A percentile compares a stretch with the other conserved stretches of the same genome.
These are phyloP conservation scores for Ceratocystis harringtonii DNA, from an alignment of 2,329 filamentous ascomycete genomes.

Conservation along the genomic window DNA sequence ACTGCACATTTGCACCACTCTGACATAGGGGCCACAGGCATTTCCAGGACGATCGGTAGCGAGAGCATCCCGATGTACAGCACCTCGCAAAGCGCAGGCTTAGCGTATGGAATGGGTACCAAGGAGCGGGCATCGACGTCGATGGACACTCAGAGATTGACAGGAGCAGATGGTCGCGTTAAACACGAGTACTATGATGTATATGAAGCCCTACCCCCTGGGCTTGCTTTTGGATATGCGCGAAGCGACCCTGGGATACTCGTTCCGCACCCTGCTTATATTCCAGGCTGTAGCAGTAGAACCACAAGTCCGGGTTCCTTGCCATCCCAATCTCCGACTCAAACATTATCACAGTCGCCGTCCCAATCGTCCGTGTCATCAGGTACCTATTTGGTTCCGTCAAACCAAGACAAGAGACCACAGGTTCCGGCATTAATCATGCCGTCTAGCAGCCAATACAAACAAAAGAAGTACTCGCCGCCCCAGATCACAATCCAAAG, in stretches of 20 bases:
- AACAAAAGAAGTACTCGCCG: slow-evolving; percentile 29
- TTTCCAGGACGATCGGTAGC: neutral
- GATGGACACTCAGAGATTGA: neutral
- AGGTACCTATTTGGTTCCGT: slow-evolving; percentile 12
- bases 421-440: slow-evolving; percentile 25
- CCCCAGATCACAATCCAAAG: slow-evolving; percentile 23
- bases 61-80: slow-evolving; percentile 3
- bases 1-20: neutral
- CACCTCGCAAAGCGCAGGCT: neutral
- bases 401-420: slow-evolving; percentile 12
- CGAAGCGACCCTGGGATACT: neutral
- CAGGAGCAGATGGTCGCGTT: neutral
- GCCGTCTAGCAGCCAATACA: slow-evolving; percentile 27
- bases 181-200: neutral
- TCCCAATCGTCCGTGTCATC: neutral
- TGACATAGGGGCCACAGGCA: neutral
- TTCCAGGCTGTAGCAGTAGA: slow-evolving; percentile 26
- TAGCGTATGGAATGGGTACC: neutral
- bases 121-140: slow-evolving; percentile 10
- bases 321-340: slow-evolving; percentile 17
- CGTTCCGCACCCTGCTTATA: slow-evolving; percentile 36
- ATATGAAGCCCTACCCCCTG: neutral
- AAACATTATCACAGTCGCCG: neutral
- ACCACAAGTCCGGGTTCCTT: slow-evolving; percentile 15
- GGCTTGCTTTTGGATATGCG: neutral